These are phyloP conservation scores for Colletotrichum viniferum DNA, from an alignment of 2,329 filamentous ascomycete species.

Conservation along the genomic window DNA sequence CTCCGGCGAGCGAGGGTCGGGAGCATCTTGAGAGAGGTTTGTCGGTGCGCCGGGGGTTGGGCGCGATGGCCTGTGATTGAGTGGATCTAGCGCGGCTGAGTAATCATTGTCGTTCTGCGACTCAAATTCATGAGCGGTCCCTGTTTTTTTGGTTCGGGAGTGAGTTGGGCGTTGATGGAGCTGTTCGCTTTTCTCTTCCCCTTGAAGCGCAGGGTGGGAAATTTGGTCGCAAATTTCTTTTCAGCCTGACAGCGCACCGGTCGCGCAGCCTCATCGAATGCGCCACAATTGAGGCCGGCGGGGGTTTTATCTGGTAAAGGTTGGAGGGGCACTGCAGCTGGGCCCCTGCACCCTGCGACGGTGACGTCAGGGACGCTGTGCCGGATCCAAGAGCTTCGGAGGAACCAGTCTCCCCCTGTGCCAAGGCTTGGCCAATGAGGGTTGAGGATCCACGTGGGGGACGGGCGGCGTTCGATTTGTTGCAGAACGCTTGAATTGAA, in stretches of 20 bases:
- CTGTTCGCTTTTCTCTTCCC: not conserved
- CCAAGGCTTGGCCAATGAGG: constrained; percentile 14
- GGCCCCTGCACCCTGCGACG: not conserved
- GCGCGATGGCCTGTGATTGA: not conserved
- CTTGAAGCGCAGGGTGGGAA: not conserved
- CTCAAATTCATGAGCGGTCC: not conserved
- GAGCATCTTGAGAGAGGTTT: not conserved
- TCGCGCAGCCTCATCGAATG: constrained; percentile 1
- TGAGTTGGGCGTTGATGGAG: not conserved
- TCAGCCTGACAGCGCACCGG: constrained; percentile 1
- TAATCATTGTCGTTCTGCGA: not conserved
- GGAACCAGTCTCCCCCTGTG: not conserved
- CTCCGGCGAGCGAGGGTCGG: constrained; percentile 22
- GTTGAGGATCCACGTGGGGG: not conserved
- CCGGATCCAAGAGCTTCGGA: not conserved
- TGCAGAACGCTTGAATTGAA: not conserved
- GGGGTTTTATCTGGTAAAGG: not conserved
- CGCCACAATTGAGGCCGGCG: not conserved
- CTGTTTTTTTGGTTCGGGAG: not conserved
- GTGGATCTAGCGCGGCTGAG: not conserved
- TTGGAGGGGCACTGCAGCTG: not conserved
- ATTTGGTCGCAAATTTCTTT: not conserved
- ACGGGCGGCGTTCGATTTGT: constrained; percentile 2
- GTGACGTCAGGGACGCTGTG: not conserved
- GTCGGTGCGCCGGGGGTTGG: not conserved